Evolutionary conservation across 768 basidiomycete genomes (phyloP), one percentile per base, ranked within the genome.

Genomic region (Coprinopsis sp.): DNA sequence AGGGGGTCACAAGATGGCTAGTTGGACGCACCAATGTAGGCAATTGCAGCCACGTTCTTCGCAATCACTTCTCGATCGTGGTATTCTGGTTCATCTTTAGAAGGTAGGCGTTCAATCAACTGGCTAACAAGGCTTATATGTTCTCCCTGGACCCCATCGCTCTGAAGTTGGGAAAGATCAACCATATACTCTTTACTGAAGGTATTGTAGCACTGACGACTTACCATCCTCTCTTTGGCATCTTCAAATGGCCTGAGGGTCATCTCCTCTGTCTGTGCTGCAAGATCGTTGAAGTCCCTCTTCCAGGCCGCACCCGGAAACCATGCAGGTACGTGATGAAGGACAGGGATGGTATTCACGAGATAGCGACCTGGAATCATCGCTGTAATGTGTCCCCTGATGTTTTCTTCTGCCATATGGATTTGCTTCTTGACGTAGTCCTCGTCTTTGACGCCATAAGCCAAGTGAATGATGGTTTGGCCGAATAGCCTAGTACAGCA

Each of bases 371-470:
- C 46, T 14, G 37, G 37, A n/a, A 31, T 24, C 6, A 33, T 19
- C 4, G 37, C 33, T 22, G 21, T 37, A 4, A 16, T 28, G 8
- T 31, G 21, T 12, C 19, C 37, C 2, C 31, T 25, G 8, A 47
- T 8, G 13, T 22, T 39, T 19, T 21, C 37, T 40, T 47, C 37
- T 3, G 31, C 14, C 4, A 30, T 10, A 6, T 39, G 21, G 13
- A 69, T 47, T 33, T 61, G 57, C 1, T 56, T 58, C 42, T 69
- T 65, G 42, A 66, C 45, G 14, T 57, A 50, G 3, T 55, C 47
- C 4, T 51, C 37, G 6, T 62, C 44, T 12, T 59, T 25, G n/a
- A 64, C 50, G 5, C 67, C 67, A 42, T 68, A 68, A 1, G 55
- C 22, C 21, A n/a, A 33, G 13, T n/a, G n/a, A n/a, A n/a, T n/a